Conservation (phyloP, 768 basidiomycete genomes). For the Suillus decipiens region DNA sequence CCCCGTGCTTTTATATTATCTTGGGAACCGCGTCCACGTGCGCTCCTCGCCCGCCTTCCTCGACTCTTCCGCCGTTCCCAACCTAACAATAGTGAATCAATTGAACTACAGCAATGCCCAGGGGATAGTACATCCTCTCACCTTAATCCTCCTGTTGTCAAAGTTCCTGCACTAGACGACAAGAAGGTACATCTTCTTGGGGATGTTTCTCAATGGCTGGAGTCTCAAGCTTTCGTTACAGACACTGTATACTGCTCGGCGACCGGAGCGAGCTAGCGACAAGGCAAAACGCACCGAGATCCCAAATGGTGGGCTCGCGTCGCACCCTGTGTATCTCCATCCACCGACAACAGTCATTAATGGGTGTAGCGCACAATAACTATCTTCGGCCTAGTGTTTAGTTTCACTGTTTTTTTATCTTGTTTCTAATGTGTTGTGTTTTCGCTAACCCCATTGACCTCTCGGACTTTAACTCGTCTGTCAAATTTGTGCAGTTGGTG, state of each 20-base stretch:
- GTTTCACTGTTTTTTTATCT: too few species aligned
- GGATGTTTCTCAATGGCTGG: too few species aligned
- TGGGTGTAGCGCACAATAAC: too few species aligned
- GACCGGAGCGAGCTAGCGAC: not conserved
- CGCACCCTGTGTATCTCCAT: not conserved
- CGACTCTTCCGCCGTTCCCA: not conserved
- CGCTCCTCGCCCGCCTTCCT: not conserved
- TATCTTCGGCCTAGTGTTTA: too few species aligned
- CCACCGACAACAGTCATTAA: not conserved
- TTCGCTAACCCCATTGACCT: too few species aligned
- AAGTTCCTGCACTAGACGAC: not conserved
- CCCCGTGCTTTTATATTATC: not conserved
- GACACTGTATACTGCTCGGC: not conserved
- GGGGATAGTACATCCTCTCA: not conserved
- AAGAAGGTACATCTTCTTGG: not conserved
- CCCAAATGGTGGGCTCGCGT: not conserved
- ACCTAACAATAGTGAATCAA: not conserved
- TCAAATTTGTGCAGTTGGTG: too few species aligned
- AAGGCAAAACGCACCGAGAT: not conserved
- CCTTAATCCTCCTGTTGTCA: not conserved
- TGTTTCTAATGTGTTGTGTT: too few species aligned
- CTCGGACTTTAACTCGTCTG: too few species aligned
- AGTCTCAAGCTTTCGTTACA: not conserved
- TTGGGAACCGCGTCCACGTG: not conserved
- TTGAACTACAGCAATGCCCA: not conserved